Evolutionary conservation across 208 protist genomes (phyloP), one percentile per base, ranked within the genome.

Genomic region (Trypanosoma vivax): DNA sequence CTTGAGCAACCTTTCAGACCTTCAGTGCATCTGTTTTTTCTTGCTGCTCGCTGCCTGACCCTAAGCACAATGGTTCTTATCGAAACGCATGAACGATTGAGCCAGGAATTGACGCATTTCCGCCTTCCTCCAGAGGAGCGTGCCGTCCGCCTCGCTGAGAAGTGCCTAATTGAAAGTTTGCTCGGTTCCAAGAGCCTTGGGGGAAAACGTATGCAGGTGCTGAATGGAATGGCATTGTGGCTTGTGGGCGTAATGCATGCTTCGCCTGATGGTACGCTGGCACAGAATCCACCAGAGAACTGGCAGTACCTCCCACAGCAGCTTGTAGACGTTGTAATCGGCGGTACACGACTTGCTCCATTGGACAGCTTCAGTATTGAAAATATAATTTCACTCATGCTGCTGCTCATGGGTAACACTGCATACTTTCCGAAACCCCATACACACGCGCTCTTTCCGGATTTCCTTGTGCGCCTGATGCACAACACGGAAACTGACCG

Each of bases 331-430:
- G 63, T 65, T 23, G 76, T 88, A 10, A 79, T 94, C 23, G 70
- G 79, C 38, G 68, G 70, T 13, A 79, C 76, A 6, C 65, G 77
- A 52, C 60, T 92, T 51, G 67, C 76, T 5, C 64, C 64, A 24
- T 47, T 88, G 13, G 72, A 87, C 21, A 66, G 56, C 13, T 65
- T 83, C 38, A 71, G 70, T 52, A 62, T 81, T 0, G 70, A 81
- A 51, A 64, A 78, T 49, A 73, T 92, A 54, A 78, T 90, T 54
- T 73, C 75, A 3, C 77, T 94, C 30, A 88, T 90, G 83, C 55
- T 94, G 11, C 67, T 90, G 25, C 58, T 94, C n/a, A 94, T 94
- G 88, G 88, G 88, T 41, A 94, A 94, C 68, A 87, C 76, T 7
- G 39, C 52, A 27, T 92, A 89, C 69, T 94, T 94, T 48, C 83